Evolutionary conservation across 2,329 filamentous ascomycete genomes (phyloP).

Genomic region (Colletotrichum somersetense): DNA sequence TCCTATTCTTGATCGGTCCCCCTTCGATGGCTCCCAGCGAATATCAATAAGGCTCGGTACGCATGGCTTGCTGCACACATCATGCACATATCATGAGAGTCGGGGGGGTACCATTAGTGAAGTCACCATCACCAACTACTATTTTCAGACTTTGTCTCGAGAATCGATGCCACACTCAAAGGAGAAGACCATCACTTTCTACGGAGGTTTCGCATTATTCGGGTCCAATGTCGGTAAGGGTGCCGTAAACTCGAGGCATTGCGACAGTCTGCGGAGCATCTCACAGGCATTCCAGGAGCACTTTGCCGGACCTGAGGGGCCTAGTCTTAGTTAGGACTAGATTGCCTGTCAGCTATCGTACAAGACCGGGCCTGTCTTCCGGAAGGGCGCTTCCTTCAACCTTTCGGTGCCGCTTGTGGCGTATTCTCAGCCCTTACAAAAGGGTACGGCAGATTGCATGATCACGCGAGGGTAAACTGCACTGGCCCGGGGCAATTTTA

Average conservation of each 20-base stretch:
- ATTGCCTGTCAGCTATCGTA: constrained; percentile 13
- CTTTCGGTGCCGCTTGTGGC: constrained; percentile 11
- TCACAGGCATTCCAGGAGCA: background rate
- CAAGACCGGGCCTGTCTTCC: constrained; percentile 33
- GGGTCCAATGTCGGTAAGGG: constrained; percentile 22
- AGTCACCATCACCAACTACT: background rate
- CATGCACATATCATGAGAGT: no score
- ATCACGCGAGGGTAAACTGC: constrained; percentile 22
- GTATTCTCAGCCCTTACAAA: background rate
- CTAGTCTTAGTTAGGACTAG: constrained; percentile 15
- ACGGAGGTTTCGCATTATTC: background rate
- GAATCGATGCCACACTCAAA: background rate
- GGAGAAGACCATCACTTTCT: no score
- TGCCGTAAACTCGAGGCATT: background rate
- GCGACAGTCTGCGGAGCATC: background rate
- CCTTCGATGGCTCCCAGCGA: background rate
- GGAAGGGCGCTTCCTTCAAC: constrained; percentile 16
- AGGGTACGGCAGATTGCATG: background rate
- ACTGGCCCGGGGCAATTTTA: background rate
- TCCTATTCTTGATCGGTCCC: background rate
- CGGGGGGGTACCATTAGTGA: no score
- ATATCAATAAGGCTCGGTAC: background rate
- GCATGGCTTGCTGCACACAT: background rate
- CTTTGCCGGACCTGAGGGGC: background rate
- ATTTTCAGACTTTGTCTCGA: background rate